Evolutionary conservation across 2,329 filamentous ascomycete genomes (phyloP).

Genomic region (Neospermospora avenae): DNA sequence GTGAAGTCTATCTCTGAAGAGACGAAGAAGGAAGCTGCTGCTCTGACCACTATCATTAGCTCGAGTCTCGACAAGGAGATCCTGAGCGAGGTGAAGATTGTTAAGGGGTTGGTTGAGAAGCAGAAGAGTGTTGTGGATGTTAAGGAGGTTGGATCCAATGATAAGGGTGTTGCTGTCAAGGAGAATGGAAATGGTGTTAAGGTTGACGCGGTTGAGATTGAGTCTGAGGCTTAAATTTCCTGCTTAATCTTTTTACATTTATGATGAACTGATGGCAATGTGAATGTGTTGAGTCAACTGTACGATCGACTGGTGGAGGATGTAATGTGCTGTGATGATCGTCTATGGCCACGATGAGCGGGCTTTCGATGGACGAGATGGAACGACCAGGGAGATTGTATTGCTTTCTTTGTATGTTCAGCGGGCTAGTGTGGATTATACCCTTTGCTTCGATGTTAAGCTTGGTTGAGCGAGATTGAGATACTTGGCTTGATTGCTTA

Average conservation of each 20-base stretch:
- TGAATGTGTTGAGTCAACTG: constrained; percentile 1
- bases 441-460: constrained; percentile 14
- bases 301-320: constrained; percentile 5
- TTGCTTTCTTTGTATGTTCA: constrained; percentile 1
- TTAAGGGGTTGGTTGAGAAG: constrained; percentile 14
- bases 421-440: constrained; percentile 14
- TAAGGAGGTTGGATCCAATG: constrained; percentile 16
- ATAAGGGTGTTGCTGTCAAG: constrained; percentile 22
- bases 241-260: not conserved
- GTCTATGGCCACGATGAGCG: not conserved
- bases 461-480: not conserved
- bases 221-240: constrained; percentile 2
- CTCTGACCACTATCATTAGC: not conserved
- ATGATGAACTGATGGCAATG: not conserved
- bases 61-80: constrained; percentile 8
- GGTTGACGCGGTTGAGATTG: constrained; percentile 20
- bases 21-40: constrained; percentile 13
- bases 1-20: constrained; percentile 13
- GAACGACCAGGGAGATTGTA: not conserved
- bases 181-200: constrained; percentile 20
- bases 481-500: not conserved
- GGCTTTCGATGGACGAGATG: not conserved
- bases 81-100: constrained; percentile 16
- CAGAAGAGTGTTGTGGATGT: constrained; percentile 6
- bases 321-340: not conserved